Percentiles rank a stretch among this genome's conserved stretches.
Evolutionary conservation across 306 rosid genomes (phyloP).

Genomic region (Hylodesmum podocarpum): DNA sequence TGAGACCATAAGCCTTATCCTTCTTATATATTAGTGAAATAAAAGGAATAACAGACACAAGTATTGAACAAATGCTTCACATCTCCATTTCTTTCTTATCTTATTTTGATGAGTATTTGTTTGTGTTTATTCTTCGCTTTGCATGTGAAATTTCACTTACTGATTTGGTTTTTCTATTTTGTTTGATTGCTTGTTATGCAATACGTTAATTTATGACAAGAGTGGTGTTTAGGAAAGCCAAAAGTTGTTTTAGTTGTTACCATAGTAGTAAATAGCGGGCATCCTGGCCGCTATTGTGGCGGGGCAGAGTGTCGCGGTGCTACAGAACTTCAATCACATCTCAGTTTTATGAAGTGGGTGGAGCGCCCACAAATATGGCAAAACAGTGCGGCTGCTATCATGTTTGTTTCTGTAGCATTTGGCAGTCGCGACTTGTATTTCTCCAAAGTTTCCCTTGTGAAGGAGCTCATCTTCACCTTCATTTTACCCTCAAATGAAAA

Average conservation of each 20-base stretch:
- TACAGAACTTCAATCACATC: too few species aligned
- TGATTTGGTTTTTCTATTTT: not conserved
- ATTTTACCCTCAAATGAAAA: too few species aligned
- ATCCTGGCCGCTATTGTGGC: too few species aligned
- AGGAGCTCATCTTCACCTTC: too few species aligned
- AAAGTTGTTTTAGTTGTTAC: constrained; percentile 14
- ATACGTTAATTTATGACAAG: not conserved
- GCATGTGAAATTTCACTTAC: not conserved
- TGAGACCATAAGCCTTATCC: not conserved
- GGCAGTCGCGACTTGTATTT: too few species aligned
- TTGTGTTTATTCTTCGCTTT: not conserved
- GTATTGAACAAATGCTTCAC: not conserved
- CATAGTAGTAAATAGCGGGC: too few species aligned
- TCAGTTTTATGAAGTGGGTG: too few species aligned
- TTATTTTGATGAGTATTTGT: not conserved
- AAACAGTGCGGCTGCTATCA: too few species aligned
- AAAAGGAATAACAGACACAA: not conserved
- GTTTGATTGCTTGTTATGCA: not conserved
- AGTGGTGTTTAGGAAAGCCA: not conserved
- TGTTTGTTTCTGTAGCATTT: too few species aligned
- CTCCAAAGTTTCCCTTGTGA: too few species aligned
- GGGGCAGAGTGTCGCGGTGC: too few species aligned
- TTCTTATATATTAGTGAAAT: not conserved
- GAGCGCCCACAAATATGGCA: too few species aligned
- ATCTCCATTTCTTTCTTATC: not conserved